These are phyloP conservation scores for Henckelia pumila DNA, from an alignment of 257 asterid species.

Conservation along the genomic window DNA sequence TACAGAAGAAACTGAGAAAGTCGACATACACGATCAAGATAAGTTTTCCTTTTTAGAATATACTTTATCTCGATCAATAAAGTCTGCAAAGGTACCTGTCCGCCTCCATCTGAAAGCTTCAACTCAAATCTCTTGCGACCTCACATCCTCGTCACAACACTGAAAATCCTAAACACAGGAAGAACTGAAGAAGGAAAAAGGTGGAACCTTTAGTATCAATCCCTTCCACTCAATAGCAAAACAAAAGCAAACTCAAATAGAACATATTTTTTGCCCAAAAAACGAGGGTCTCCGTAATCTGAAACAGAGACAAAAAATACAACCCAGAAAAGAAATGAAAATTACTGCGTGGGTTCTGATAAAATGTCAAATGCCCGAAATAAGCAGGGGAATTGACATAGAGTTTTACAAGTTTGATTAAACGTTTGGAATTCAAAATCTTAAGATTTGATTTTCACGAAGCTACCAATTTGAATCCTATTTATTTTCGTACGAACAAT, in stretches of 20 bases:
- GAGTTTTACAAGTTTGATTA: too few relatives aligned
- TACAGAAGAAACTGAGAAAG: neutral
- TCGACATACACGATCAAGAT: neutral
- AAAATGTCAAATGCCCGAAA: neutral
- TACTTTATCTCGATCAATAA: neutral
- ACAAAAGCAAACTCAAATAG: neutral
- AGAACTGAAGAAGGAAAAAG: neutral
- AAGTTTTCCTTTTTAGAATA: neutral
- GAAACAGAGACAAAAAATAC: neutral
- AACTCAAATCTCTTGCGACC: neutral
- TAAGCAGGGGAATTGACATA: neutral
- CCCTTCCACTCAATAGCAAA: neutral
- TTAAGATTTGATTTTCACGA: neutral
- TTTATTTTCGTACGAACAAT: too few relatives aligned
- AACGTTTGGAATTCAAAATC: too few relatives aligned
- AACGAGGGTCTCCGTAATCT: too few relatives aligned
- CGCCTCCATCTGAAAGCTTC: slow-evolving; percentile 37
- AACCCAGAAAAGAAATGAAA: neutral
- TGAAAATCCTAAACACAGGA: neutral
- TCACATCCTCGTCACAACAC: neutral
- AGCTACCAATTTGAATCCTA: neutral
- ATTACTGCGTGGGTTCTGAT: neutral
- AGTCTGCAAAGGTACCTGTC: slow-evolving; percentile 34
- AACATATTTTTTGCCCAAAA: too few relatives aligned
- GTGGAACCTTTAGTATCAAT: neutral